Percentiles rank a stretch among this genome's conserved stretches.
Conservation (phyloP, 1,139 yeast genomes). For the Kodamaea sp. region DNA sequence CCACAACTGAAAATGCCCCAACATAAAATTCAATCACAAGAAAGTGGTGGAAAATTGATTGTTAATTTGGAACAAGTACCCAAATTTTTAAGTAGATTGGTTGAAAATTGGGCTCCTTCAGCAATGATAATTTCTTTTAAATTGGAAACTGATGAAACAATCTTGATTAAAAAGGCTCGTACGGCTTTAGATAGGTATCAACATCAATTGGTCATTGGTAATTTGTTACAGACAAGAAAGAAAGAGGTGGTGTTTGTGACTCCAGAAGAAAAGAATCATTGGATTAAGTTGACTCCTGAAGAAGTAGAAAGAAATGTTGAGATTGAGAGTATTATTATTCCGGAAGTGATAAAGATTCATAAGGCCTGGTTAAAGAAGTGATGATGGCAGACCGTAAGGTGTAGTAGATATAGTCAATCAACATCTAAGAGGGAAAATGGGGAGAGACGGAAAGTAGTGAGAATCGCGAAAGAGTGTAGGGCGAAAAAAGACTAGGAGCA, state of each 20-base stretch:
- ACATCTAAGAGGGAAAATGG: too few relatives aligned
- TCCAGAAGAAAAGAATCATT: conserved; percentile 37
- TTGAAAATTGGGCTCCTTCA: conserved; percentile 91
- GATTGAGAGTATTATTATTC: conserved; percentile 75
- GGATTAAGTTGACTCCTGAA: conserved; percentile 50
- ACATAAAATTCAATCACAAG: conserved; percentile 89
- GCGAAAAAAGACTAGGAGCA: too few relatives aligned
- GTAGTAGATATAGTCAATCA: too few relatives aligned
- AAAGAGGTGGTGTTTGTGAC: conserved; percentile 84
- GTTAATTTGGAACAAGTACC: conserved; percentile 95
- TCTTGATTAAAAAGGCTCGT: conserved; percentile 70
- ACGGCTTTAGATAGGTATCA: conserved; percentile 79
- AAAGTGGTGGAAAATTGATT: conserved; percentile 65
- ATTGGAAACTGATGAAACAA: conserved; percentile 77
- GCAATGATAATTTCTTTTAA: conserved; percentile 96
- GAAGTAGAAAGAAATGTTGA: conserved; percentile 44
- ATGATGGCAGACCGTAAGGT: not conserved
- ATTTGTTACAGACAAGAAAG: conserved; percentile 84
- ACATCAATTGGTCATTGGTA: conserved; percentile 94
- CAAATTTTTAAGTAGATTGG: conserved; percentile 80
- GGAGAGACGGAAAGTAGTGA: too few relatives aligned
- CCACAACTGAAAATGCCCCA: conserved; percentile 84
- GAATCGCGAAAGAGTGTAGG: too few relatives aligned
- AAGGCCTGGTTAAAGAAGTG: conserved; percentile 48
- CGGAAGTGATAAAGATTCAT: conserved; percentile 65